Evolutionary conservation across 2,329 filamentous ascomycete species (phyloP), one percentile per base, ranked within the genome.

Genomic region (Stemphylium beticola): DNA sequence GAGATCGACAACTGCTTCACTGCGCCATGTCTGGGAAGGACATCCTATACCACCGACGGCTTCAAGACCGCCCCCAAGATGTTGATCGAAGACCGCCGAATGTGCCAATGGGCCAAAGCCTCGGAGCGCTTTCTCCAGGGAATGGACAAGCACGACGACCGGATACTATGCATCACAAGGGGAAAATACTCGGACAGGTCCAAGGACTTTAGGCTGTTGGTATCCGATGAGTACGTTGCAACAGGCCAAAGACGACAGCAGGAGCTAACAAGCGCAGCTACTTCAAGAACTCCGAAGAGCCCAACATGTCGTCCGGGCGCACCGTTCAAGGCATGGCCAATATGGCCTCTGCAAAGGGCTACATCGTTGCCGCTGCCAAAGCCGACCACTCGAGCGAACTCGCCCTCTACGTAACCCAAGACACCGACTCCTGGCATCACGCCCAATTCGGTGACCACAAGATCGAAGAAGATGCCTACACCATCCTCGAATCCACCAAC

Each of bases 401-500:
- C 83, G 92, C 92, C 4, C 84, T 99, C 49, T 99, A 91, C 74
- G 88, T 98, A 51, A 92, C 91, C 9, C 86, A 90, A 64, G 92
- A 99, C 73, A 88, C 91, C 11, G 81, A 86, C 46, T 87, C 83
- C 50, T 99, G 95, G 95, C 92, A 98, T 74, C 87, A 92, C 48
- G 93, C 93, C 55, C 86, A 96, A 70, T 98, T 99, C 75, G 86
- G 87, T 39, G 88, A 90, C 58, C 92, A 96, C 74, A 91, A 93
- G 67, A 84, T 92, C 58, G 89, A 96, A 72, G 86, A 93, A 71
- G 83, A 86, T 66, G 91, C 91, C 2, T 99, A 97, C 75, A 99
- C 95, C 0, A 85, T 99, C 42, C 83, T 99, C 36, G 93, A 98
- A 77, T 95, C 93, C 68, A 98, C 95, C 37, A 93, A 96, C 72